These are phyloP conservation scores for Corymbia maculata DNA, from an alignment of 345 rosid species.

Conservation along the genomic window DNA sequence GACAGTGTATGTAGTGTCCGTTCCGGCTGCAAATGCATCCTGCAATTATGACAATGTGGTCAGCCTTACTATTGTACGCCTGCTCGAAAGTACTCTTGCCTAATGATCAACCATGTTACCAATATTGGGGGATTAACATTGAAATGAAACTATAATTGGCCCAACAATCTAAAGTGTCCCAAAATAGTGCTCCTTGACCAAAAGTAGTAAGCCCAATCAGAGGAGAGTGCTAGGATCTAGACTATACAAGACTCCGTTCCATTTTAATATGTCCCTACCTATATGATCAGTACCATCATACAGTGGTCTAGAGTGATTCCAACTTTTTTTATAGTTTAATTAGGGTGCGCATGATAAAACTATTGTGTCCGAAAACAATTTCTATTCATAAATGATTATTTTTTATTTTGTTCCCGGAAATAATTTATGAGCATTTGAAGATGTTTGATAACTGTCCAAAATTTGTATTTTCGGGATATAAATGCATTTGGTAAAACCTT, in stretches of 20 bases:
- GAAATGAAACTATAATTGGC: not conserved
- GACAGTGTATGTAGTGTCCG: constrained; percentile 19
- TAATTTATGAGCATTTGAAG: too few relatives aligned
- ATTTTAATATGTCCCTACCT: not conserved
- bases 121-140: not conserved
- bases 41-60: not conserved
- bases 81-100: not conserved
- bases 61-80: not conserved
- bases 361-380: too few relatives aligned
- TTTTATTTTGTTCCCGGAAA: too few relatives aligned
- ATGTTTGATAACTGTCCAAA: too few relatives aligned
- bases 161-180: not conserved
- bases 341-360: too few relatives aligned
- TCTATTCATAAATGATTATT: too few relatives aligned
- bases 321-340: not conserved
- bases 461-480: too few relatives aligned
- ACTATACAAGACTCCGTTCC: not conserved
- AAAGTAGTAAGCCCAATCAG: not conserved
- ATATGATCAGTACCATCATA: not conserved
- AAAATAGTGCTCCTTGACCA: not conserved
- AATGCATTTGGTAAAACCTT: too few relatives aligned
- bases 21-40: constrained; percentile 41
- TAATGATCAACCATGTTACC: not conserved
- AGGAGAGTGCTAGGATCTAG: not conserved
- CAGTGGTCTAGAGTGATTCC: not conserved